These are phyloP conservation scores for Neoboletus subvelutipes DNA, from an alignment of 768 basidiomycete species.

Conservation along the genomic window DNA sequence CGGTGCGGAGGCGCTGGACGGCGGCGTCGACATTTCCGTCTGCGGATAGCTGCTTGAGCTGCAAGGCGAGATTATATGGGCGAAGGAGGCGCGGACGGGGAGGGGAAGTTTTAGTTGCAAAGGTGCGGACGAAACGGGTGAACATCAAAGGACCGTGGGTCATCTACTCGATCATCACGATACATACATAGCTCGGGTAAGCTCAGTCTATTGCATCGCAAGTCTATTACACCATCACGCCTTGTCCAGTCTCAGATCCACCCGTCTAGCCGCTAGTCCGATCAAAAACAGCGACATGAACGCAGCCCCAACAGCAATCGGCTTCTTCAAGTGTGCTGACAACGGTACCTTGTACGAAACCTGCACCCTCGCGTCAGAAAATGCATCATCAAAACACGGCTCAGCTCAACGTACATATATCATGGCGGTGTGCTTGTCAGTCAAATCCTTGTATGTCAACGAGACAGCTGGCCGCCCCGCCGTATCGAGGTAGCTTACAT, in stretches of 20 bases:
- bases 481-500: constrained; percentile 90
- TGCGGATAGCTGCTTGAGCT: constrained; percentile 58
- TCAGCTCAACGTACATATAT: constrained; percentile 70
- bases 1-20: constrained; percentile 58
- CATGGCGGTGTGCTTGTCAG: constrained; percentile 72
- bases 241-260: constrained; percentile 52
- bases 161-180: background rate
- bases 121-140: constrained; percentile 4
- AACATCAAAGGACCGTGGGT: constrained; percentile 20
- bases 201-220: background rate
- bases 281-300: constrained; percentile 65
- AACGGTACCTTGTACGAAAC: constrained; percentile 84
- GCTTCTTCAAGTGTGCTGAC: constrained; percentile 84
- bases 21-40: constrained; percentile 60
- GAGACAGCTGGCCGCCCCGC: constrained; percentile 79
- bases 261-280: constrained; percentile 45
- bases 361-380: constrained; percentile 41
- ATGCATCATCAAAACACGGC: background rate
- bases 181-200: background rate
- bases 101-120: background rate
- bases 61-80: constrained; percentile 59
- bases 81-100: constrained; percentile 42
- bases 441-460: constrained; percentile 71
- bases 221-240: constrained; percentile 18
- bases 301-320: constrained; percentile 70